Evolutionary conservation across 768 basidiomycete genomes (phyloP), one percentile per base, ranked within the genome.

Genomic region (Cystobasidium ongulense): DNA sequence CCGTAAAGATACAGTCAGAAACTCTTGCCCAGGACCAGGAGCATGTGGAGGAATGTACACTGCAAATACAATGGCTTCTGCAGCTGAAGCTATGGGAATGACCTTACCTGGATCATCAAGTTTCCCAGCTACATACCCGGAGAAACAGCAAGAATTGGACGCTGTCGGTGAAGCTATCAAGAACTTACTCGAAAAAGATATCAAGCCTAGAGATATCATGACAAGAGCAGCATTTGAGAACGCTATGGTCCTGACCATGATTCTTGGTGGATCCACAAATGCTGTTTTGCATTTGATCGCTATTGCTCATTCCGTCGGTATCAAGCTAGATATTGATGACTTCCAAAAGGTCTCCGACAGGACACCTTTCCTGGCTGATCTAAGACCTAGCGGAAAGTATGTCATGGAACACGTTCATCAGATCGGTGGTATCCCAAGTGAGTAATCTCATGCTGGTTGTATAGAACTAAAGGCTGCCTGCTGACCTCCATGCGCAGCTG

Each of bases 381-480:
- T 99, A 76, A 96, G 94, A 80, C 96, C 96, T 0, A 92, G 91
- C 76, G 96, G 96, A 41, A 93, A 93, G 82, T 98, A 97, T 84
- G 91, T 98, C 78, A 96, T 98, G 92, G 93, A 94, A 82, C 91
- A 98, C 79, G 87, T 99, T 10, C 88, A 91, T 85, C 91, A 90
- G 81, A 88, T 98, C 73, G 96, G 96, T 68, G 96, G 95, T 72
- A 93, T 94, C 77, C 95, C 96, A 2, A 90, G 93, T 95, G 82
- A 75, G 89, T 84, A 21, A 21, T 46, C 29, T 21, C 36, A 27
- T 7, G 15, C 18, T 15, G 8, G 18, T n/a, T 36, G 21, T 21
- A 27, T 46, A n/a, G n/a, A n/a, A 23, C n/a, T 39, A 15, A 5
- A 33, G 23, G 15, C 5, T 25, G 23, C 50, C 52, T 21, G 25